Evolutionary conservation across 331 rosid genomes (phyloP).

Genomic region (Stylosanthes scabra): DNA sequence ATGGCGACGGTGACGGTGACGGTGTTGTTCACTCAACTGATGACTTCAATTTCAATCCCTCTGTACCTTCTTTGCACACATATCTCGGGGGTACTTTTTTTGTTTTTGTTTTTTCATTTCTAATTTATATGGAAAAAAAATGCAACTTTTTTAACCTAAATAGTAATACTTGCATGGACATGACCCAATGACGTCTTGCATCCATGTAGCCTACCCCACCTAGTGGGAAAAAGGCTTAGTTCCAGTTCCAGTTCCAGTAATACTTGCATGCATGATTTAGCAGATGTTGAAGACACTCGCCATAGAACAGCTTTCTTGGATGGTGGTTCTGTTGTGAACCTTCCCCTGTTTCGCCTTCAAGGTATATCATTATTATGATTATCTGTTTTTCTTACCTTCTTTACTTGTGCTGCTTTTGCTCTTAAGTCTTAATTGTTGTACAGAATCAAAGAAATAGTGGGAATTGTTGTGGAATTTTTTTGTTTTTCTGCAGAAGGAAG

Average conservation of each 20-base stretch:
- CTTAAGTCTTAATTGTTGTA: neutral
- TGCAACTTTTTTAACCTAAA: too few relatives aligned
- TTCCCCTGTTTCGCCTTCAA: slow-evolving; percentile 84
- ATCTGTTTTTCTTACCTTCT: neutral
- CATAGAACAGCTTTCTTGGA: slow-evolving; percentile 81
- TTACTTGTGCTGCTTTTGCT: neutral
- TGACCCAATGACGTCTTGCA: too few relatives aligned
- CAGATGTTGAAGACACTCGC: slow-evolving; percentile 96
- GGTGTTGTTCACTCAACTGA: slow-evolving; percentile 39
- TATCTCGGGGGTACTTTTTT: slow-evolving; percentile 86
- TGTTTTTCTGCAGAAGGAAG: neutral
- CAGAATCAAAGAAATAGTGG: slow-evolving; percentile 8
- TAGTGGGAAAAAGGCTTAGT: too few relatives aligned
- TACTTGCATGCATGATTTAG: slow-evolving; percentile 24
- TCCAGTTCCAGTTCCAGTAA: too few relatives aligned
- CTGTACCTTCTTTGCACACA: slow-evolving; percentile 73
- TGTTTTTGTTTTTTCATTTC: slow-evolving; percentile 7
- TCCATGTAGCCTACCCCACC: too few relatives aligned
- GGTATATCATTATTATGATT: slow-evolving; percentile 46
- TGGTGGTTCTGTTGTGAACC: slow-evolving; percentile 67
- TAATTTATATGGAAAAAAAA: neutral
- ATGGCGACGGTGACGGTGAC: slow-evolving; percentile 8
- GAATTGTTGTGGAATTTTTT: slow-evolving; percentile 1
- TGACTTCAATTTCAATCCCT: slow-evolving; percentile 69
- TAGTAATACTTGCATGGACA: slow-evolving; percentile 22